Base-by-base conservation (phyloP, 306 rosid species). In the Ammopiptanthus mongolicus region DNA sequence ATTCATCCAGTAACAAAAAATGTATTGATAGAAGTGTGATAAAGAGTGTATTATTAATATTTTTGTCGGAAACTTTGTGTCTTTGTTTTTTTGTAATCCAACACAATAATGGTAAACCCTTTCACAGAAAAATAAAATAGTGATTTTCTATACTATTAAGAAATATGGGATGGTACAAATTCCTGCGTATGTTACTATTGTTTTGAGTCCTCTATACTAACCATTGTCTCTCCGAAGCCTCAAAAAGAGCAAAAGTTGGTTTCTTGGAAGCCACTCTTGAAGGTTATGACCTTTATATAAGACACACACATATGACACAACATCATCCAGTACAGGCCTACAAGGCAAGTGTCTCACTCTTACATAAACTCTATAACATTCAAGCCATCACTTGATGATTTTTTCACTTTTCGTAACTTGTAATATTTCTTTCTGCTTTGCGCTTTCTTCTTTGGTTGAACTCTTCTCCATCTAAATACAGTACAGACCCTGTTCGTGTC, bases 181-280 rank as follows among this genome's bases (percentile, higher is more conserved):
- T 80, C 50, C 47, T 42, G 82, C n/a, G 44, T 68, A 1, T 48
- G 29, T 80, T 28, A 25, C 19, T 44, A 39, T 67, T 67, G 13
- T 51, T 66, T 73, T 55, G 56, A 81, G 73, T 61, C 65, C 72
- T 72, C 37, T 53, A 84, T 74, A 81, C 84, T 78, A 72, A 47
- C 34, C 60, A 47, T n/a, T 71, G 50, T 67, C 33, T 58, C 76
- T 55, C 83, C 37, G 52, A 14, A 60, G 55, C 59, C 53, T 36
- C 48, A 78, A 55, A 79, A 82, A 78, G 73, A 76, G 73, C 53
- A 67, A 65, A 80, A 87, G 90, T 78, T 57, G 79, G 90, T 87
- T 93, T 91, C 97, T 89, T 87, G 93, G 89, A 93, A 93, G 91
- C 85, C 89, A 89, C 97, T 87, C 90, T 74, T 67, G 48, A 81